Percentiles rank a stretch among this genome's conserved stretches.
Evolutionary conservation across 108 stramenopile genomes (phyloP).

Genomic region (Pseudonitzschia pungens): DNA sequence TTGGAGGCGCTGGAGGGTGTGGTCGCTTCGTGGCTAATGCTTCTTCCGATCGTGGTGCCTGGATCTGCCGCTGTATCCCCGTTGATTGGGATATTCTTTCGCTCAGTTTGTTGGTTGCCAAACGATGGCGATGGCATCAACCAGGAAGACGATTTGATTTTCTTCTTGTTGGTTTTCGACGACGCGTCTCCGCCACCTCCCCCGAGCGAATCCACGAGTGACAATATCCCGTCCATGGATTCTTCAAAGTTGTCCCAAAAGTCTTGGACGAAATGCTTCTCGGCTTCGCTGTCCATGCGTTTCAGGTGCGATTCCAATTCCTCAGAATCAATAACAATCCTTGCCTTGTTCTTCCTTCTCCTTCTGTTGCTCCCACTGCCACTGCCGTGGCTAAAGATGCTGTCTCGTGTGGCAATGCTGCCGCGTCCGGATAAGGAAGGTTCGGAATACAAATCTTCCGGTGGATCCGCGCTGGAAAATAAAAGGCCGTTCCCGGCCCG

Average conservation of each 20-base stretch:
- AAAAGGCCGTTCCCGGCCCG: background rate
- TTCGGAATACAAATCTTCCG: background rate
- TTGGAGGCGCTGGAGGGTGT: background rate
- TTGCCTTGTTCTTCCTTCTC: constrained; percentile 17
- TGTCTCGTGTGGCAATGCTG: background rate
- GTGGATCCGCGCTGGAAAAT: background rate
- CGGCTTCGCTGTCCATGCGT: constrained; percentile 32
- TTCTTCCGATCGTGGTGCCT: background rate
- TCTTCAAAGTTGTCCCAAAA: constrained; percentile 41
- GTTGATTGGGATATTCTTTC: background rate
- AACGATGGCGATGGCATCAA: background rate
- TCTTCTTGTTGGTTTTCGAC: background rate
- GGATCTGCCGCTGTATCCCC: constrained; percentile 12
- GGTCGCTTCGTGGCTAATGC: constrained; percentile 1
- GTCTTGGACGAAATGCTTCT: constrained; percentile 32
- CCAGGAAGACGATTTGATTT: background rate
- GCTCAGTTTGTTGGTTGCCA: background rate
- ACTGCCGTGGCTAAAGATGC: background rate
- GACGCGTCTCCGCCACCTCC: background rate
- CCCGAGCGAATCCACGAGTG: constrained; percentile 18
- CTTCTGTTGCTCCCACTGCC: background rate
- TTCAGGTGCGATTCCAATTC: constrained; percentile 36
- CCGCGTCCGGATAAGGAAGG: no score
- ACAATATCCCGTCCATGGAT: constrained; percentile 34
- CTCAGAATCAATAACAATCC: constrained; percentile 22